A percentile compares a stretch with the other conserved stretches of the same genome.
Conservation (phyloP, 345 rosid genomes). For the Acer yangbiense region DNA sequence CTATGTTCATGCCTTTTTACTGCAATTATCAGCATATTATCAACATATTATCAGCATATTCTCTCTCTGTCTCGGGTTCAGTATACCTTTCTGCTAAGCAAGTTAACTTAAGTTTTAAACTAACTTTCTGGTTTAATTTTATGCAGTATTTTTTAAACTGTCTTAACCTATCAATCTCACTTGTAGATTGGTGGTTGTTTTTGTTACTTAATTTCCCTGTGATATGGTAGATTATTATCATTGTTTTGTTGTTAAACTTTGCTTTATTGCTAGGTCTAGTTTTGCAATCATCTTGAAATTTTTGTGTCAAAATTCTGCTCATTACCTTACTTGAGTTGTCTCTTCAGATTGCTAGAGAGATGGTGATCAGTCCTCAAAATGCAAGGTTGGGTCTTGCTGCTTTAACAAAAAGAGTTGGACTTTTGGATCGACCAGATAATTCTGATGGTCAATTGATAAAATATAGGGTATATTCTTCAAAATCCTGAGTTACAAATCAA, state of each 20-base stretch:
- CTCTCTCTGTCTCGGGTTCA: too few species aligned
- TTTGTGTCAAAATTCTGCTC: conserved; percentile 3
- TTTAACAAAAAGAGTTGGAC: conserved; percentile 77
- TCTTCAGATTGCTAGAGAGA: conserved; percentile 89
- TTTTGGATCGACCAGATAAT: conserved; percentile 68
- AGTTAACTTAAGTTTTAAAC: too few species aligned
- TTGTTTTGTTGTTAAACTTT: not conserved
- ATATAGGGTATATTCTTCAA: conserved; percentile 58
- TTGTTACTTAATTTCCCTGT: too few species aligned
- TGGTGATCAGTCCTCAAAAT: conserved; percentile 97
- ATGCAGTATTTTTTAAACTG: too few species aligned
- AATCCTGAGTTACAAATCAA: conserved; percentile 9
- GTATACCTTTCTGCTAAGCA: too few species aligned
- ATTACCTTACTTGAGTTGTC: conserved; percentile 17
- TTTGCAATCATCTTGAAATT: conserved; percentile 1
- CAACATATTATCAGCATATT: too few species aligned
- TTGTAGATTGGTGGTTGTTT: too few species aligned
- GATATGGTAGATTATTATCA: too few species aligned
- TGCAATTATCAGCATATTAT: too few species aligned
- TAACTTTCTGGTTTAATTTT: too few species aligned
- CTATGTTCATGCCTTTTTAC: too few species aligned
- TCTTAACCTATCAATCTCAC: too few species aligned
- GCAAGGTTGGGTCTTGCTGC: conserved; percentile 72
- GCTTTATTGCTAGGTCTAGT: conserved; percentile 8
- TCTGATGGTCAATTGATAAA: conserved; percentile 76